Base-by-base conservation (phyloP, 441 rosid genomes). In the Gossypium gossypioides region DNA sequence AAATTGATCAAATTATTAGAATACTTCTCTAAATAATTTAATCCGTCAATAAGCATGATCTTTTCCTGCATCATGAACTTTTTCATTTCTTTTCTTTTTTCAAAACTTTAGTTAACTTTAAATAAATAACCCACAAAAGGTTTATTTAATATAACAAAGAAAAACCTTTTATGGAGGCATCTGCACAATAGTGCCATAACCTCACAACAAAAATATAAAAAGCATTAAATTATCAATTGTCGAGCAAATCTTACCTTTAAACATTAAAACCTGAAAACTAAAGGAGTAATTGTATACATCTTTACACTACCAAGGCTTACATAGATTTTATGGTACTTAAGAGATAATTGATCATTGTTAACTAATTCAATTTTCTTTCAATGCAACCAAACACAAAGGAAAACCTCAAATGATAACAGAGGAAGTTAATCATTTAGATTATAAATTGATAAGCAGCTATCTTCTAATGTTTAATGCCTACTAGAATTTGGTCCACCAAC, bases 1-100 rank as follows among this genome's bases (percentile, higher is more conserved):
- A 68, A 52, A 52, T 29, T 51, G 29, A 68, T 29, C 21, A 68
- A 68, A 29, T 32, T 29, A 29, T 57, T 68, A 32, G 25, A 68
- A 52, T 10, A 51, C 19, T 68, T 68, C 54, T 52, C 27, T 10
- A 68, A 29, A 51, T 4, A 29, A 68, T 29, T 27, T 52, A 52
- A 52, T 52, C 60, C 72, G 12, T 51, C 60, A 68, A 68, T 29
- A 68, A 68, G 58, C 72, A 68, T 51, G 72, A 52, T 32, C 46
- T 51, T 68, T 7, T 51, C 60, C 22, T 21, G 2, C 48, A 46
- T 9, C 67, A 62, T 63, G 5, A 37, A 63, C 29, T 13, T 13
- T 18, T n/a, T 37, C 44, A 1, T 40, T 40, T 40, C 44, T 63
- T 63, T 16, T 18, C 12, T 63, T 63, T 16, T 18, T 9, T 24